Conservation (phyloP, 495 filamentous ascomycete genomes). For the Aspergillus campestris region DNA sequence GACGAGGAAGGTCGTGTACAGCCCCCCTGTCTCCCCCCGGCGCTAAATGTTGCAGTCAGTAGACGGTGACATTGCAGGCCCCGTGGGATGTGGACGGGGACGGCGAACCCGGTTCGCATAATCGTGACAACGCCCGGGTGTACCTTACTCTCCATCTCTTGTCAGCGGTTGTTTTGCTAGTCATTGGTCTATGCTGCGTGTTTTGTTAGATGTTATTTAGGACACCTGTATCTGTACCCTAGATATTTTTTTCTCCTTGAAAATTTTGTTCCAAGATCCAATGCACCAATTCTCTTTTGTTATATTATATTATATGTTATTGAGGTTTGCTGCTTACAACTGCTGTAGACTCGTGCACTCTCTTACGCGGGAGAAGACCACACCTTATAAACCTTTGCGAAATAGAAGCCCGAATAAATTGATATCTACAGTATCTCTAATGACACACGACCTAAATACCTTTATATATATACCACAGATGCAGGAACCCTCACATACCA, state of each 20-base stretch:
- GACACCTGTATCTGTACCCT: constrained; percentile 44
- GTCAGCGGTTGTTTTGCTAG: constrained; percentile 20
- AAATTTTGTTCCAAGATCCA: constrained; percentile 30
- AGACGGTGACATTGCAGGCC: too few species aligned
- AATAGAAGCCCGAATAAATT: background rate
- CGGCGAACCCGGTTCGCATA: too few species aligned
- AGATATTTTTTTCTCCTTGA: constrained; percentile 40
- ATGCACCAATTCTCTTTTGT: constrained; percentile 35
- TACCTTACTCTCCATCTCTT: constrained; percentile 13
- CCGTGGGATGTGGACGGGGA: too few species aligned
- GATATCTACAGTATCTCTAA: background rate
- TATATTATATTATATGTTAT: constrained; percentile 9
- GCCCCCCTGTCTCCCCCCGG: constrained; percentile 51
- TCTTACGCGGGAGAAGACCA: background rate
- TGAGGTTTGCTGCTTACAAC: background rate
- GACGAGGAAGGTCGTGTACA: constrained; percentile 85
- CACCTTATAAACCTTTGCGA: too few species aligned
- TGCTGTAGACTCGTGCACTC: background rate
- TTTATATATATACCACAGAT: background rate
- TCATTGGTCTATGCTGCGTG: constrained; percentile 27
- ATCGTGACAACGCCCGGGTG: too few species aligned
- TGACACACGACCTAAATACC: too few species aligned
- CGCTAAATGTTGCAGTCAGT: constrained; percentile 26
- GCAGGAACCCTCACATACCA: background rate
- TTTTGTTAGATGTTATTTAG: constrained; percentile 40